These are phyloP conservation scores for Phaffomyces thermotolerans DNA, from an alignment of 805 yeast species.

Conservation along the genomic window DNA sequence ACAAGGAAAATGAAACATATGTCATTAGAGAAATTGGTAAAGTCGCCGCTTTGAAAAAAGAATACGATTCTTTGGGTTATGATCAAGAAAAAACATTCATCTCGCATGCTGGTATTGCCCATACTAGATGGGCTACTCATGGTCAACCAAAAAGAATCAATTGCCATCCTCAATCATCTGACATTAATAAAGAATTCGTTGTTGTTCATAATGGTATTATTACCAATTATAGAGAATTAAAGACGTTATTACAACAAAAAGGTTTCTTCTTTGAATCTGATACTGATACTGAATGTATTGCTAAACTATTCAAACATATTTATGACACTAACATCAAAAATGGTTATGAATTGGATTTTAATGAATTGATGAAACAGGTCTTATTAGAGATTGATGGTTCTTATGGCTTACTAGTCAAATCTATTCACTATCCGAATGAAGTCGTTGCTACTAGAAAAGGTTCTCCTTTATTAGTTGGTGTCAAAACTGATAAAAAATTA, in stretches of 20 bases:
- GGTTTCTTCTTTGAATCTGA: constrained; percentile 84
- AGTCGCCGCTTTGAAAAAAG: constrained; percentile 70
- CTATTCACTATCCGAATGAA: constrained; percentile 90
- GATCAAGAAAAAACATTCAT: constrained; percentile 60
- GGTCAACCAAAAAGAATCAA: constrained; percentile 82
- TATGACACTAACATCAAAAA: constrained; percentile 70
- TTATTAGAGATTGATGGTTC: constrained; percentile 94
- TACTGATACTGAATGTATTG: constrained; percentile 97
- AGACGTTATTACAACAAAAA: constrained; percentile 69
- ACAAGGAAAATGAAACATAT: constrained; percentile 58
- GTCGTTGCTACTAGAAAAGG: constrained; percentile 97
- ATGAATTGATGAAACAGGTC: constrained; percentile 87
- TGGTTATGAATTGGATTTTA: constrained; percentile 78
- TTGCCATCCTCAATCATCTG: constrained; percentile 97
- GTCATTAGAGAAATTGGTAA: constrained; percentile 87
- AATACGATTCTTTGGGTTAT: constrained; percentile 44
- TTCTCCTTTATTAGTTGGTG: constrained; percentile 95
- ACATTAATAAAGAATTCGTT: constrained; percentile 71
- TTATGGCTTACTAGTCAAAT: constrained; percentile 89
- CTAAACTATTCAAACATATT: constrained; percentile 86
- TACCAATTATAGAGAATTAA: constrained; percentile 89
- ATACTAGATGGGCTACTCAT: constrained; percentile 99
- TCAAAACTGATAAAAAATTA: constrained; percentile 88
- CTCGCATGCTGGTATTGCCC: constrained; percentile 94
- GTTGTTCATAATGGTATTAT: constrained; percentile 98